Evolutionary conservation across 345 rosid genomes (phyloP).

Genomic region (Citrus cavaleriei): DNA sequence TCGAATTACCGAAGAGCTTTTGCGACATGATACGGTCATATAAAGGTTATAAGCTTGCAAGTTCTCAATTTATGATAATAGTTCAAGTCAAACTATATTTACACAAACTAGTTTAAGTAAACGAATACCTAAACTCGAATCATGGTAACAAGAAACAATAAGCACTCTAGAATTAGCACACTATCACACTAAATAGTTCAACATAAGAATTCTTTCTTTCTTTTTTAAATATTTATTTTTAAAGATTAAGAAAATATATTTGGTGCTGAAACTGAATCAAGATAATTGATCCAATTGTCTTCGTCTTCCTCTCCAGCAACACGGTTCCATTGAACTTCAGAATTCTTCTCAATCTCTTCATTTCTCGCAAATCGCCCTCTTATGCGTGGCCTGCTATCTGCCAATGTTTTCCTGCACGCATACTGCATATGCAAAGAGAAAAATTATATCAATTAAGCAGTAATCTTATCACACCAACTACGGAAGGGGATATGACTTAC

Average conservation of each 20-base stretch:
- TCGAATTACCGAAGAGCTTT: not conserved
- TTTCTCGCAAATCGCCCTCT: constrained; percentile 91
- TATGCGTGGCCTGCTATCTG: constrained; percentile 92
- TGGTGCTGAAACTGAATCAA: constrained; percentile 56
- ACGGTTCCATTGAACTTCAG: constrained; percentile 42
- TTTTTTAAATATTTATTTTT: too few species aligned
- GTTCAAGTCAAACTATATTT: constrained; percentile 6
- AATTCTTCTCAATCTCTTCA: constrained; percentile 58
- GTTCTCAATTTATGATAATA: not conserved
- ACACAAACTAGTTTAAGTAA: constrained; percentile 21
- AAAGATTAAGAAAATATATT: constrained; percentile 37
- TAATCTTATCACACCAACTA: too few species aligned
- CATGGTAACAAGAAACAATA: not conserved
- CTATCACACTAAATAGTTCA: constrained; percentile 6
- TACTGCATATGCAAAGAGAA: constrained; percentile 39
- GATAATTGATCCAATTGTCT: constrained; percentile 62
- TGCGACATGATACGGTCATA: not conserved
- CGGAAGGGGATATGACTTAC: too few species aligned
- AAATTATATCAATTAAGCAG: not conserved
- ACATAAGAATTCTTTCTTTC: not conserved
- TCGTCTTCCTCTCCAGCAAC: constrained; percentile 43
- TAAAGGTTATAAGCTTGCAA: not conserved
- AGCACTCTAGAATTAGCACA: constrained; percentile 8
- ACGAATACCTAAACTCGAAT: constrained; percentile 4
- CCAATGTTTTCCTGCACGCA: constrained; percentile 91